Percentiles rank a stretch among this genome's conserved stretches.
Conservation (phyloP, 2,329 filamentous ascomycete genomes). For the Diplocarpon rosae region DNA sequence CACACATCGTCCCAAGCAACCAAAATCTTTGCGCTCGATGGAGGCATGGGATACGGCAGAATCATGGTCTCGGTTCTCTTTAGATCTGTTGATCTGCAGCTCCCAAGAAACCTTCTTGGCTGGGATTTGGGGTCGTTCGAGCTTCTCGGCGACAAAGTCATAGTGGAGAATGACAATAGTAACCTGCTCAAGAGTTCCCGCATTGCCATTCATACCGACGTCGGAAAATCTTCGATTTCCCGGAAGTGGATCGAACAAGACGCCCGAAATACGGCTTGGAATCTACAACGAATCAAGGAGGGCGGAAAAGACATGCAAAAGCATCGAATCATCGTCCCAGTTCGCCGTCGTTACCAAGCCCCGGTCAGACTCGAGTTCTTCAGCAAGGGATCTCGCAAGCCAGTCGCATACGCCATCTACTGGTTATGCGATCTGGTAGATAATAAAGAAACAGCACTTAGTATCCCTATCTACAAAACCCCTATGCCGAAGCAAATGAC, state of each 20-base stretch:
- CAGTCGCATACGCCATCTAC: constrained; percentile 11
- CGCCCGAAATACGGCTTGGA: constrained; percentile 6
- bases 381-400: constrained; percentile 8
- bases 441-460: constrained; percentile 9
- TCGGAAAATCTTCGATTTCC: constrained; percentile 10
- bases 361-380: constrained; percentile 14
- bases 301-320: constrained; percentile 8
- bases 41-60: constrained; percentile 14
- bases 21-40: constrained; percentile 11
- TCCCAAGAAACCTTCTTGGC: constrained; percentile 11
- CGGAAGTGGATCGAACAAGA: constrained; percentile 9
- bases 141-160: constrained; percentile 10
- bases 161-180: constrained; percentile 6
- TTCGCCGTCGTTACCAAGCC: constrained; percentile 12
- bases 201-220: constrained; percentile 13
- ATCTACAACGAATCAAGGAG: constrained; percentile 9
- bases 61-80: constrained; percentile 14
- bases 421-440: constrained; percentile 15
- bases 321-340: constrained; percentile 10
- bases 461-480: constrained; percentile 10
- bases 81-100: constrained; percentile 12
- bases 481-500: constrained; percentile 12
- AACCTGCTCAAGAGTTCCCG: constrained; percentile 5
- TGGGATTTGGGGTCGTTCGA: constrained; percentile 14
- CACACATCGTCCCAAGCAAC: constrained; percentile 13